Evolutionary conservation across 148 eudicot species (phyloP).

Genomic region (Vaccinium macrocarpon): DNA sequence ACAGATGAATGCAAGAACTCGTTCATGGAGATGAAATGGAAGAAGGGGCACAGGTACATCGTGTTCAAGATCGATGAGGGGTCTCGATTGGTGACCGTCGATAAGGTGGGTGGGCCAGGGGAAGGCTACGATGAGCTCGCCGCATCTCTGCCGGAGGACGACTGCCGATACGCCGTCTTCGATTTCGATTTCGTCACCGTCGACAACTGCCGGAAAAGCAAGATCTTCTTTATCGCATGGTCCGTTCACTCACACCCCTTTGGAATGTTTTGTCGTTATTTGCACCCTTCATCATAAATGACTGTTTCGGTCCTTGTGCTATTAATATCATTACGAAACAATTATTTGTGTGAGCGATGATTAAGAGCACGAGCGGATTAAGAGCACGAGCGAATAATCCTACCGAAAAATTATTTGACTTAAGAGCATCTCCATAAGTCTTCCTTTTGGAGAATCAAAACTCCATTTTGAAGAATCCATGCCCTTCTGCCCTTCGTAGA

Average conservation of each 20-base stretch:
- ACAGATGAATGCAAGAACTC: conserved; percentile 91
- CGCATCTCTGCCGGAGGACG: conserved; percentile 77
- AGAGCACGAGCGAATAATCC: no score
- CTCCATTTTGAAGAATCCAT: no score
- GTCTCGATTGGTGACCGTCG: conserved; percentile 65
- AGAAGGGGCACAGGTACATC: conserved; percentile 81
- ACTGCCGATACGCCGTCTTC: conserved; percentile 87
- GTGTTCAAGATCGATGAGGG: conserved; percentile 88
- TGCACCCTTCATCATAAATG: background rate
- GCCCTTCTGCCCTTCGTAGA: no score
- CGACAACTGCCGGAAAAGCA: conserved; percentile 94
- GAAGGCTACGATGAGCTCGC: conserved; percentile 76
- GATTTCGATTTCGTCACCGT: conserved; percentile 87
- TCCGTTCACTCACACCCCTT: conserved; percentile 22
- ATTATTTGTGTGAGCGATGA: no score
- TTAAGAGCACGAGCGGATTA: no score
- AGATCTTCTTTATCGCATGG: conserved; percentile 99
- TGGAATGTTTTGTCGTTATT: background rate
- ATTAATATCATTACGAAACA: background rate
- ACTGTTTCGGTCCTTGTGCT: background rate
- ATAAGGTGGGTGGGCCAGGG: conserved; percentile 74
- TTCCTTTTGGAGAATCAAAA: no score
- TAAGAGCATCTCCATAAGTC: no score
- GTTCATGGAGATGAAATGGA: conserved; percentile 99
- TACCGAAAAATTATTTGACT: no score